Evolutionary conservation across 2,329 filamentous ascomycete species (phyloP), one percentile per base, ranked within the genome.

Genomic region (Fusarium praegraminearum): DNA sequence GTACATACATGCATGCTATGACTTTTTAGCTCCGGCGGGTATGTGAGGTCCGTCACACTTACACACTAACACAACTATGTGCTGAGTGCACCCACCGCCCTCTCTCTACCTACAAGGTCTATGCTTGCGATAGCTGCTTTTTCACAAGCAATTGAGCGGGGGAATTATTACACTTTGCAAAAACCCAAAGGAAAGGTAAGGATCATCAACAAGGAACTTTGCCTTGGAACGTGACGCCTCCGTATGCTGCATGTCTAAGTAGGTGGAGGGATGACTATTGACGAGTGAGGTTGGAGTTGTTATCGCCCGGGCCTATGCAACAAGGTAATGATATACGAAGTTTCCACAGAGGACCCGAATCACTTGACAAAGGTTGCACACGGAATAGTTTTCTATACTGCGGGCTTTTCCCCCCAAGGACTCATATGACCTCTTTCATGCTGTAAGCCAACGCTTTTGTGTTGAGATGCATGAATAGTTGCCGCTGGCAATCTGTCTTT

Each of bases 21-120:
- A 40, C 24, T 47, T 70, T 51, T 67, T 75, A 77, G 75, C 72
- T 57, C 52, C 71, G 74, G 75, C 75, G 75, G 74, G 73, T 76
- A 77, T 71, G 69, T 73, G 69, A 69, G 62, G 40, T 54, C 53
- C 60, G 55, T 76, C 72, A 76, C 75, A 75, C 66, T 50, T 38
- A 38, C 61, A 43, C 62, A 38, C 61, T 45, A 30, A 22, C 36
- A 36, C 13, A 24, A 40, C 36, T 40, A 49, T 30, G 11, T 30
- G 28, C 13, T 28, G 49, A 51, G 33, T 30, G 49, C 38, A 28
- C 50, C 53, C 44, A 57, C 57, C 65, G 56, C 51, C 35, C 59
- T 47, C 47, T 62, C 12, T 46, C 35, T 65, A 44, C 57, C 47
- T 49, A 36, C 44, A 32, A 63, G 52, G 40, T 46, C 41, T 44